phyloP scores from a whole-genome alignment of 208 protist genomes.

The Willaertia magna region DNA sequence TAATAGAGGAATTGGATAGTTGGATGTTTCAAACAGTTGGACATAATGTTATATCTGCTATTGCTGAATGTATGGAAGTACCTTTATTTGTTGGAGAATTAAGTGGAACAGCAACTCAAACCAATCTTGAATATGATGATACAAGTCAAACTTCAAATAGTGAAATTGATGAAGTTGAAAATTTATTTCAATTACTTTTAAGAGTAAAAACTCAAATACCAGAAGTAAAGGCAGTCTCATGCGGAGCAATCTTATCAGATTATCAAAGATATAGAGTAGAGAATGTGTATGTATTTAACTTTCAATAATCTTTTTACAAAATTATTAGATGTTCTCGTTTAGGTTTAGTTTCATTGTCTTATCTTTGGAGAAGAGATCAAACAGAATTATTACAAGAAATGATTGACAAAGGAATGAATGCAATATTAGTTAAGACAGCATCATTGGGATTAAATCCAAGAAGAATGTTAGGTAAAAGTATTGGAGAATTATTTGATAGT shows the following conservation, averaged over 20 bases:
- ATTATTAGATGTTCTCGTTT: constrained; percentile 53
- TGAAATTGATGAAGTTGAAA: constrained; percentile 97
- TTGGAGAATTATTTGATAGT: not conserved
- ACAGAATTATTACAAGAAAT: constrained; percentile 82
- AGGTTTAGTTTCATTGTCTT: constrained; percentile 74
- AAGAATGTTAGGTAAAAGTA: not conserved
- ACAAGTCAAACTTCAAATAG: constrained; percentile 14
- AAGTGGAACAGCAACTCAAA: constrained; percentile 48
- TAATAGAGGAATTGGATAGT: constrained; percentile 81
- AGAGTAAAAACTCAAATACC: constrained; percentile 64
- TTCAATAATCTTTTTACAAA: not conserved
- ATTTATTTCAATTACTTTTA: constrained; percentile 73
- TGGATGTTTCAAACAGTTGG: constrained; percentile 98
- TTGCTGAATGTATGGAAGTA: constrained; percentile 71
- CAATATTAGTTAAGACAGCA: constrained; percentile 81
- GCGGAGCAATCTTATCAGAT: constrained; percentile 91
- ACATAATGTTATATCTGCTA: constrained; percentile 64
- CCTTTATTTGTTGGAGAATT: constrained; percentile 73
- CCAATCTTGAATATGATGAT: constrained; percentile 57
- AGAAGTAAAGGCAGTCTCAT: constrained; percentile 68
- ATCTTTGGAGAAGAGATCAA: constrained; percentile 86
- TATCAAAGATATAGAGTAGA: constrained; percentile 96
- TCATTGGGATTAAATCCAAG: constrained; percentile 21
- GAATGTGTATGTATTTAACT: constrained; percentile 52
- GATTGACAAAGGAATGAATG: constrained; percentile 48